Percentiles rank a stretch among this genome's conserved stretches.
Evolutionary conservation across 257 asterid genomes (phyloP).

Genomic region (Solanum sejunctum): DNA sequence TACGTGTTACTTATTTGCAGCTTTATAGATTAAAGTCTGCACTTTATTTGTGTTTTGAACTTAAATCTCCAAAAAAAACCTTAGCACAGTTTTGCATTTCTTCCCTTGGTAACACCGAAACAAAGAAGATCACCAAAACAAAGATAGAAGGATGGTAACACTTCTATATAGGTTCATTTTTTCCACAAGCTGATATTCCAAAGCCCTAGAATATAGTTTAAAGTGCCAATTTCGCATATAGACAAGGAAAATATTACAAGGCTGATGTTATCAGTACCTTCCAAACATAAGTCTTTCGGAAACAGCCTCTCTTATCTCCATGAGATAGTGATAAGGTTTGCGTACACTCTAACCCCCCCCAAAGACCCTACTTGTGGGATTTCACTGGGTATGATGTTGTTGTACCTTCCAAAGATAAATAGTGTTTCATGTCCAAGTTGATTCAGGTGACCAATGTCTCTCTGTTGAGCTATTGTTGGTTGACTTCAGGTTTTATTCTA

Average conservation of each 20-base stretch:
- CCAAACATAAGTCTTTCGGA: neutral
- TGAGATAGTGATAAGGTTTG: too few species aligned
- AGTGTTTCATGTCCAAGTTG: neutral
- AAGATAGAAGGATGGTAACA: neutral
- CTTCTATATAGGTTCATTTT: neutral
- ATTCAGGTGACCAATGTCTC: neutral
- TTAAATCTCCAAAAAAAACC: neutral
- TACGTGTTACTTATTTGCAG: neutral
- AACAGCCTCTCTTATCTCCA: too few species aligned
- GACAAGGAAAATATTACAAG: neutral
- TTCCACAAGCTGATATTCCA: neutral
- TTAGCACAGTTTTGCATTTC: neutral
- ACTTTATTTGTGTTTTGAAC: neutral
- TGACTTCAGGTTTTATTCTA: neutral
- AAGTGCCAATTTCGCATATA: neutral
- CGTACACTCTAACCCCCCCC: too few species aligned
- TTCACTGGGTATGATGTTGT: too few species aligned
- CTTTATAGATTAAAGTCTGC: neutral
- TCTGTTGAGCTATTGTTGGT: neutral
- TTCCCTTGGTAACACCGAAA: neutral
- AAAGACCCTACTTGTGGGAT: too few species aligned
- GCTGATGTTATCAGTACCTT: neutral
- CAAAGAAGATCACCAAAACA: neutral
- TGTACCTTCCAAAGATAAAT: neutral
- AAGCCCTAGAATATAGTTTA: neutral